phyloP scores from a whole-genome alignment of 2,329 filamentous ascomycete species.

The Thelonectria rubi region DNA sequence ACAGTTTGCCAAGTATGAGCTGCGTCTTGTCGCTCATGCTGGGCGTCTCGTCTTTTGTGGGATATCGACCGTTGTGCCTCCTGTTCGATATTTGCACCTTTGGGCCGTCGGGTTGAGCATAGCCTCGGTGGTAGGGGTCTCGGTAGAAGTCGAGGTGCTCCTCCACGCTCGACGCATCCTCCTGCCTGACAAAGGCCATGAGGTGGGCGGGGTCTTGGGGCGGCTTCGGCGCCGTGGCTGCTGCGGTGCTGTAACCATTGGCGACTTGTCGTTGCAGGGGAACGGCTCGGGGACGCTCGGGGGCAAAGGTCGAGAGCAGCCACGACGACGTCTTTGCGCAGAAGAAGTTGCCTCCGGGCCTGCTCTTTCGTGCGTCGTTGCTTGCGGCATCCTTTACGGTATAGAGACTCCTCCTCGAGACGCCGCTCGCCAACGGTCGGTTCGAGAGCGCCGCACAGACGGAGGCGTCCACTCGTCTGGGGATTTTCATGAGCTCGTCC shows the following conservation, averaged over 20 bases:
- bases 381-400: constrained; percentile 29
- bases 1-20: constrained; percentile 51
- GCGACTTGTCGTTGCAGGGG: constrained; percentile 28
- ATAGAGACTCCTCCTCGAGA: constrained; percentile 42
- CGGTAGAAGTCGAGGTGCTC: constrained; percentile 62
- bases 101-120: constrained; percentile 61
- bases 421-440: constrained; percentile 50
- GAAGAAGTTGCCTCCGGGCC: constrained; percentile 24
- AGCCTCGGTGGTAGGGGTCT: constrained; percentile 64
- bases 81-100: constrained; percentile 60
- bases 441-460: constrained; percentile 64
- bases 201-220: constrained; percentile 54
- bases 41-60: constrained; percentile 53
- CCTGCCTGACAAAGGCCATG: constrained; percentile 61
- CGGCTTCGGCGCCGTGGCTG: constrained; percentile 29
- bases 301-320: constrained; percentile 54
- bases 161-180: constrained; percentile 58
- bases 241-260: constrained; percentile 42
- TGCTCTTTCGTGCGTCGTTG: constrained; percentile 24
- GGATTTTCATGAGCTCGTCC: constrained; percentile 68
- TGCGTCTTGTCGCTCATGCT: constrained; percentile 48
- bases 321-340: constrained; percentile 50
- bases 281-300: constrained; percentile 31
- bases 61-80: constrained; percentile 58
- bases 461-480: constrained; percentile 67